Evolutionary conservation across 2,329 filamentous ascomycete species (phyloP).

Genomic region (Epicoccum sorghinum): DNA sequence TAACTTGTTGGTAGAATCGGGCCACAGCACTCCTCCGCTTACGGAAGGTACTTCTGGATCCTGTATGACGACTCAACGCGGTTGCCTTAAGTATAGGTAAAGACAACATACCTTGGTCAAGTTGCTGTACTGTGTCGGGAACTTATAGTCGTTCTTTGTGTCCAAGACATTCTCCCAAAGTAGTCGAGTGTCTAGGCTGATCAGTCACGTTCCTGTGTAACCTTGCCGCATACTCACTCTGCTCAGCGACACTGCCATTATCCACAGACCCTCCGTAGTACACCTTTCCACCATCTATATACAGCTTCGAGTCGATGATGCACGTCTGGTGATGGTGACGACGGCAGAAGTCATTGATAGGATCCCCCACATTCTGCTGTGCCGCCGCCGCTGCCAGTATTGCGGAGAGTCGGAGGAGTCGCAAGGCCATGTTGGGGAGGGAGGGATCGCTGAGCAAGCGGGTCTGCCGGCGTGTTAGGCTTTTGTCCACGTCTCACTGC

Average conservation of each 20-base stretch:
- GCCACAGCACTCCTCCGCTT: constrained; percentile 58
- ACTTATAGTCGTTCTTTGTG: constrained; percentile 12
- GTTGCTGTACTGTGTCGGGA: constrained; percentile 20
- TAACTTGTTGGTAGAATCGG: constrained; percentile 64
- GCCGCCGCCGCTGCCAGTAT: constrained; percentile 47
- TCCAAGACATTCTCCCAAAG: constrained; percentile 60
- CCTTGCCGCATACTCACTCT: constrained; percentile 52
- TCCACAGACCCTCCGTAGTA: constrained; percentile 53
- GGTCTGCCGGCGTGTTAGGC: neutral
- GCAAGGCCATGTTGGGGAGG: neutral
- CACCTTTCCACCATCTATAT: constrained; percentile 63
- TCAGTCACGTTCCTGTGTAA: constrained; percentile 1
- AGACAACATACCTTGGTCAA: constrained; percentile 15
- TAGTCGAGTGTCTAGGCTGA: constrained; percentile 55
- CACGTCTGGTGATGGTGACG: constrained; percentile 61
- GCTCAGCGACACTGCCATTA: constrained; percentile 57
- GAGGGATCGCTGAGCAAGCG: neutral
- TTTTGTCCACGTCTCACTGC: constrained; percentile 10
- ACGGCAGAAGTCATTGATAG: constrained; percentile 26
- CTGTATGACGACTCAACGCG: constrained; percentile 31
- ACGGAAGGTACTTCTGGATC: constrained; percentile 58
- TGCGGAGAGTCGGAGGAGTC: neutral
- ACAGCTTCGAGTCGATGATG: constrained; percentile 62
- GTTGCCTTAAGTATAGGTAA: neutral
- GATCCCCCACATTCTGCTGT: constrained; percentile 16